A percentile compares a stretch with the other conserved stretches of the same genome.
Conservation (phyloP, 164 flowering plant genomes). For the Magnolia sinica region DNA sequence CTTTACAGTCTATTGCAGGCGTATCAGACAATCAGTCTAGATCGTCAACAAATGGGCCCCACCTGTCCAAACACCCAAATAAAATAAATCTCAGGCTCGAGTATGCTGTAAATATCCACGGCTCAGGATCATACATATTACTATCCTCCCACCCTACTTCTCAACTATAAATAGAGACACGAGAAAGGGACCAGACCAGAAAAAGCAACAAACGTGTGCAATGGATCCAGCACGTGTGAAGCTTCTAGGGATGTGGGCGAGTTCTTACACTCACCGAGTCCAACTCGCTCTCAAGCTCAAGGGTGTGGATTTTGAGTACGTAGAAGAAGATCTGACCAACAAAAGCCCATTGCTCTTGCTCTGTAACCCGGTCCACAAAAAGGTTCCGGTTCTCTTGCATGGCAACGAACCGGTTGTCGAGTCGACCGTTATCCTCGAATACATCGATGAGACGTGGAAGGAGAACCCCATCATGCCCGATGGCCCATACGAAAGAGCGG, state of each 20-base stretch:
- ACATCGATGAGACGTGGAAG: conserved; percentile 25
- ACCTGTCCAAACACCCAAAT: neutral
- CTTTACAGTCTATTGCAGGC: too few relatives aligned
- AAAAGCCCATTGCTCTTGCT: conserved; percentile 20
- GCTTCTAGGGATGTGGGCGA: conserved; percentile 23
- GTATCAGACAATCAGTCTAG: too few relatives aligned
- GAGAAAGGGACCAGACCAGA: neutral
- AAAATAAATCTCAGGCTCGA: neutral
- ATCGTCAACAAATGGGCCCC: too few relatives aligned
- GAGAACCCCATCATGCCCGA: conserved; percentile 16
- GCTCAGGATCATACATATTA: neutral
- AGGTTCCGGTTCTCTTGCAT: conserved; percentile 25
- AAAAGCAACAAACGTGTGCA: neutral
- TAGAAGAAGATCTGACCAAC: conserved; percentile 23
- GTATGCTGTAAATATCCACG: neutral
- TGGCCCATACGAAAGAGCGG: conserved; percentile 19
- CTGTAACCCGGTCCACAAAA: conserved; percentile 27
- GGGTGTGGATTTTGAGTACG: conserved; percentile 25
- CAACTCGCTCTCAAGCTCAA: conserved; percentile 27
- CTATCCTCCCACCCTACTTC: neutral
- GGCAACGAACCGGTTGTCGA: conserved; percentile 18
- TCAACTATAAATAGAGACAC: neutral
- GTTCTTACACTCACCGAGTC: conserved; percentile 26
- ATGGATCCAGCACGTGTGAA: conserved; percentile 24
- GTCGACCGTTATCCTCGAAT: conserved; percentile 25